Percentiles rank a stretch among this genome's conserved stretches.
These are phyloP conservation scores for Quercus aquifolioides DNA, from an alignment of 306 rosid genomes.

Conservation along the genomic window DNA sequence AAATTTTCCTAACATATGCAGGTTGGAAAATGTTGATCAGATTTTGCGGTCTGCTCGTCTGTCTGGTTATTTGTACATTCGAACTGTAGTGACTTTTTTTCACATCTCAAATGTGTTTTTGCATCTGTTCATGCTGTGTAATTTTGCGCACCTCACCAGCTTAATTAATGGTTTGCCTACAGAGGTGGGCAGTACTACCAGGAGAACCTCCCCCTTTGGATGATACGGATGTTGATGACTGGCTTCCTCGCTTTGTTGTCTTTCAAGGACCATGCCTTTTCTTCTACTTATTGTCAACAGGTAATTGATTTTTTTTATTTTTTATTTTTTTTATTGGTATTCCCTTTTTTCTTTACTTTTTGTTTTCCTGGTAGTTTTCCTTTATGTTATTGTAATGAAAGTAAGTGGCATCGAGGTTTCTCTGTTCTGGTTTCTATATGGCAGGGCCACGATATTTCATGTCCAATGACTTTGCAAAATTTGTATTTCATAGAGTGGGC, in stretches of 20 bases:
- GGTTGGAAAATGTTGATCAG: conserved; percentile 84
- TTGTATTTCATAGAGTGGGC: neutral
- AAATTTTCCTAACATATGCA: conserved; percentile 28
- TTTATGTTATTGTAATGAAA: neutral
- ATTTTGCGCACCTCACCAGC: conserved; percentile 1
- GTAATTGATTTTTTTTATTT: conserved; percentile 26
- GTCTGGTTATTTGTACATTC: conserved; percentile 71
- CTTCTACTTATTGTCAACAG: conserved; percentile 69
- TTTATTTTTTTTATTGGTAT: neutral
- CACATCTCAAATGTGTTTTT: conserved; percentile 16
- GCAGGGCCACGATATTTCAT: neutral
- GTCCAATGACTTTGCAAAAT: neutral
- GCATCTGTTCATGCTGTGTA: neutral
- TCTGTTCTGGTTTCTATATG: neutral
- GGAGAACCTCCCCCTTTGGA: conserved; percentile 87
- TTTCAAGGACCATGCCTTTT: conserved; percentile 72
- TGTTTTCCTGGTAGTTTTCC: neutral
- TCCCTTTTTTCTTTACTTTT: neutral
- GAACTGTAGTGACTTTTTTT: conserved; percentile 56
- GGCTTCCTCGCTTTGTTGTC: conserved; percentile 91
- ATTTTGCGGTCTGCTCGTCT: conserved; percentile 78
- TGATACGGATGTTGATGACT: conserved; percentile 73
- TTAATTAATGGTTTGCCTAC: conserved; percentile 12
- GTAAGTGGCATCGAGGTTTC: neutral
- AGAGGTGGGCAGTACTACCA: conserved; percentile 85